These are phyloP conservation scores for Phyllosticta capitalensis DNA, from an alignment of 2,329 filamentous ascomycete species.

Conservation along the genomic window DNA sequence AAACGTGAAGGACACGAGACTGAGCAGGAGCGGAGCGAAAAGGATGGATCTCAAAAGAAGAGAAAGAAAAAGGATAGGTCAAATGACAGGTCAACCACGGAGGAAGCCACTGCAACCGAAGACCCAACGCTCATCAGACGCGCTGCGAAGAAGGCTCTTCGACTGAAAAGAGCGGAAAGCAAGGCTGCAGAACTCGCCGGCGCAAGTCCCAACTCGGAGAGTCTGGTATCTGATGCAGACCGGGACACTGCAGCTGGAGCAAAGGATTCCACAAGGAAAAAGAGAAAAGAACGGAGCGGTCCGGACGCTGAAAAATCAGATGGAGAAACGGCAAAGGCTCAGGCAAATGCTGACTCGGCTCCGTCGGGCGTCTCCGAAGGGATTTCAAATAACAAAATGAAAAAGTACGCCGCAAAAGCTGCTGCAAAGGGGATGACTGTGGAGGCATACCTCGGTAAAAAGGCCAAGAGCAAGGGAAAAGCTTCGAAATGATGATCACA, in stretches of 20 bases:
- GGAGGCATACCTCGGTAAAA: conserved; percentile 29
- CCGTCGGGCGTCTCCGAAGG: neutral
- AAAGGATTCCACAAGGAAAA: neutral
- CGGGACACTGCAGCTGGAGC: neutral
- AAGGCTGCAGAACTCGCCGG: neutral
- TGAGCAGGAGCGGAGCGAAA: conserved; percentile 3
- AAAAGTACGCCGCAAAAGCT: conserved; percentile 1
- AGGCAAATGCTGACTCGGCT: neutral
- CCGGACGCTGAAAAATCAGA: conserved; percentile 1
- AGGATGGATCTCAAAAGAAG: conserved; percentile 7
- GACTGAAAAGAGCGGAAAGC: conserved; percentile 10
- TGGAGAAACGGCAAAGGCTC: neutral
- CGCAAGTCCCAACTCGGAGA: neutral
- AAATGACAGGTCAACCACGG: conserved; percentile 11
- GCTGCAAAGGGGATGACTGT: conserved; percentile 28
- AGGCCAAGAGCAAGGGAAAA: conserved; percentile 12
- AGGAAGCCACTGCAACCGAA: conserved; percentile 12
- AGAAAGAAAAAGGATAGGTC: conserved; percentile 11
- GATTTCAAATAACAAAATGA: conserved; percentile 1
- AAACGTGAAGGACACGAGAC: conserved; percentile 11
- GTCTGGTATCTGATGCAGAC: neutral
- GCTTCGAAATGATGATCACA: conserved; percentile 1
- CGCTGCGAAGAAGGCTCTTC: conserved; percentile 12
- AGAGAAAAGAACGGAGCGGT: conserved; percentile 11
- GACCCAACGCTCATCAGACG: conserved; percentile 13